phyloP scores from a whole-genome alignment of 257 asterid species.

The Ocimum tenuiflorum region DNA sequence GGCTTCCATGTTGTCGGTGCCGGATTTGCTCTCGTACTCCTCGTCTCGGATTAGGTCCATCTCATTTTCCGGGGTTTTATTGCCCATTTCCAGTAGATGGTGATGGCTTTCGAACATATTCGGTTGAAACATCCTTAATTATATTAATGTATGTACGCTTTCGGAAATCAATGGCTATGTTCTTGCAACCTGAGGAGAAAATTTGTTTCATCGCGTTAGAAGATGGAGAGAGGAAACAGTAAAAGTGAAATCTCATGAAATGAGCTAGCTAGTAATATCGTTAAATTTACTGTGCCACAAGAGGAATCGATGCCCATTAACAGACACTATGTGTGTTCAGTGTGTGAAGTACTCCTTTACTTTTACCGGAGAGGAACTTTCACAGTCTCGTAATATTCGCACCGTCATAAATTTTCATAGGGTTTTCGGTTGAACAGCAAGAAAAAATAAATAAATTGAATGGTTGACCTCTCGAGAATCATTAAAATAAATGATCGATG shows the following conservation, averaged over 20 bases:
- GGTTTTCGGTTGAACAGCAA: neutral
- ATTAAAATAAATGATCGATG: neutral
- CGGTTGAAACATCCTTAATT: slow-evolving; percentile 47
- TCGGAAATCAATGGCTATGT: neutral
- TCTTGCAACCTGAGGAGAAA: slow-evolving; percentile 10
- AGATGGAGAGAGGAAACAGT: neutral
- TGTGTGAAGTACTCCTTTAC: neutral
- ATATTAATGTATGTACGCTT: neutral
- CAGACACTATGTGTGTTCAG: neutral
- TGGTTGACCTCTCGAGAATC: slow-evolving; percentile 8
- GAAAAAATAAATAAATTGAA: neutral
- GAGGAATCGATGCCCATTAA: neutral
- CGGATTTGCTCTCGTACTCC: slow-evolving; percentile 54
- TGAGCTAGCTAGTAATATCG: neutral
- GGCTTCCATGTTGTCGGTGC: slow-evolving; percentile 57
- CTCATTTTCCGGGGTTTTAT: slow-evolving; percentile 45
- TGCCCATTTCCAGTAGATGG: slow-evolving; percentile 44
- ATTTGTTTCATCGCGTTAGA: too few species aligned
- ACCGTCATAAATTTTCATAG: neutral
- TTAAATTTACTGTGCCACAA: neutral
- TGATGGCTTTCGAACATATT: slow-evolving; percentile 56
- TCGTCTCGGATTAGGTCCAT: slow-evolving; percentile 45
- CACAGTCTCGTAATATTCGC: neutral
- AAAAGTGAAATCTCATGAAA: neutral
- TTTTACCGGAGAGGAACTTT: neutral